Evolutionary conservation across 2,329 filamentous ascomycete genomes (phyloP).

Genomic region (Aureobasidium zeae): DNA sequence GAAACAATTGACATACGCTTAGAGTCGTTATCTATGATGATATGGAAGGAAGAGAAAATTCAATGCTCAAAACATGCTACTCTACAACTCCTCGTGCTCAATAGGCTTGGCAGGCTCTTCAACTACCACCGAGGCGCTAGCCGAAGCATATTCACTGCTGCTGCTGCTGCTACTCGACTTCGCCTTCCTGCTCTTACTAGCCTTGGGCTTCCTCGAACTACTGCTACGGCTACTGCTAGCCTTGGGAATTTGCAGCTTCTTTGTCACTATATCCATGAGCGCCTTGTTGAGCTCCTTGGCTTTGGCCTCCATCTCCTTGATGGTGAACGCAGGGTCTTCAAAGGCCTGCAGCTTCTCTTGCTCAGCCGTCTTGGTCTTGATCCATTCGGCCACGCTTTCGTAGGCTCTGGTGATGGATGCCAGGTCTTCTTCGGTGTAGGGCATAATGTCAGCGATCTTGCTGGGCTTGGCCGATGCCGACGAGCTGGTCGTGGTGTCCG

Average conservation of each 20-base stretch:
- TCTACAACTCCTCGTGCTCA: constrained; percentile 18
- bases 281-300: constrained; percentile 62
- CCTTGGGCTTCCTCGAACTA: constrained; percentile 26
- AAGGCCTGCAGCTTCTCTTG: constrained; percentile 62
- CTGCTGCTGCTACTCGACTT: constrained; percentile 6
- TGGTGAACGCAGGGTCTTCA: constrained; percentile 65
- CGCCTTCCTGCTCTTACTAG: constrained; percentile 27
- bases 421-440: constrained; percentile 67
- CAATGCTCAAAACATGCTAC: too few relatives aligned
- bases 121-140: background rate
- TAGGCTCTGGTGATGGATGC: constrained; percentile 53
- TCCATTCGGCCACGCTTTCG: constrained; percentile 59
- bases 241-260: constrained; percentile 45
- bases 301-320: constrained; percentile 62
- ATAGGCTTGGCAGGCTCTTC: constrained; percentile 9
- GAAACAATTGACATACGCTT: too few relatives aligned
- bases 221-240: constrained; percentile 24
- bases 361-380: constrained; percentile 58
- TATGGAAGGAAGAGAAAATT: too few relatives aligned
- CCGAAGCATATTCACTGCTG: background rate
- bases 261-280: constrained; percentile 61
- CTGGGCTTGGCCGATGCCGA: constrained; percentile 30
- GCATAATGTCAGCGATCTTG: constrained; percentile 47
- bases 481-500: constrained; percentile 40
- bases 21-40: too few relatives aligned